Evolutionary conservation across 331 rosid genomes (phyloP), one percentile per base, ranked within the genome.

Genomic region (Quercus lobata): DNA sequence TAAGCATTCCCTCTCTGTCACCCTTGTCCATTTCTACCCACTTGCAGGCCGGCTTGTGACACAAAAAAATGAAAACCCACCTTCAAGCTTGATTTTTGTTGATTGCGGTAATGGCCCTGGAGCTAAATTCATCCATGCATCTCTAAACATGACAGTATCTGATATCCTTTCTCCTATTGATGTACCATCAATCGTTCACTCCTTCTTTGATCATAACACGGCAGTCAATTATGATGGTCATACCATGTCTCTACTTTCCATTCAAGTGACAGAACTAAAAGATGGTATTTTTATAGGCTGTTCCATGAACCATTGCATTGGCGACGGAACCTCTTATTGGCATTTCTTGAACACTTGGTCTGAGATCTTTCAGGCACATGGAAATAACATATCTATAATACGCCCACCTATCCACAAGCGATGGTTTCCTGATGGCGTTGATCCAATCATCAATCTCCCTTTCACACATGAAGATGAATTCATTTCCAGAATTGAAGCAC

Each of bases 301-400:
- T 35, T 86, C 94, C 69, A 76, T 88, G 53, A 89, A 88, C 70
- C 97, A 91, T 56, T 0, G 7, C 54, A 10, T 92, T 1, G 91
- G 2, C 1, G 94, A 92, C 41, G 94, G 94, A 2, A 82, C 91
- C 19, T 78, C 96, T 1, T 92, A 60, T 74, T 92, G 92, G 96
- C 74, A 79, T 72, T 91, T 92, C 92, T 85, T 89, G 29, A 92
- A 89, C 34, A 12, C 82, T 7, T 90, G 89, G 91, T 90, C 92
- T 18, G 84, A 92, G 55, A 87, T 89, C 57, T 90, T 89, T 25
- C 79, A 66, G 69, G 65, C 83, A 25, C 79, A 75, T 19, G 77
- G 24, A 8, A 19, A 34, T 18, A 19, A 5, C 16, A 9, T 72
- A 16, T 71, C 84, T 1, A 74, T 90, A 71, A 81, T 89, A 4